phyloP scores from a whole-genome alignment of 805 yeast genomes.

The Hanseniaspora occidentalis region DNA sequence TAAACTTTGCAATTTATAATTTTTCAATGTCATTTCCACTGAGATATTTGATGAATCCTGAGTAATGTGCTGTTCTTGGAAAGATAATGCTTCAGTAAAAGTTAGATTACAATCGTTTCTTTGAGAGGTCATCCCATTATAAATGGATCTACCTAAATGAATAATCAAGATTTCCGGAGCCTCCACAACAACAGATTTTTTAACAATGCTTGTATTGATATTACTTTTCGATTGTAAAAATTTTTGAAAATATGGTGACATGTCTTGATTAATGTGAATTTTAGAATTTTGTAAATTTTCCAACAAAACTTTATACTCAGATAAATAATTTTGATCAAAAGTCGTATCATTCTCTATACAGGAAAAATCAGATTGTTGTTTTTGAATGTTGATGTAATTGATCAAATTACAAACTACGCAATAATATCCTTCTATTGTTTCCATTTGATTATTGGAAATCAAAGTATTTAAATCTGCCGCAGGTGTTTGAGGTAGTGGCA shows the following conservation, averaged over 20 bases:
- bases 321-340: too few relatives aligned
- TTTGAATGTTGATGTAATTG: conserved; percentile 10
- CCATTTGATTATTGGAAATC: conserved; percentile 44
- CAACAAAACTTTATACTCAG: conserved; percentile 20
- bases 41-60: conserved; percentile 9
- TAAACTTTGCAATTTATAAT: conserved; percentile 53
- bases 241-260: conserved; percentile 34
- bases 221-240: conserved; percentile 19
- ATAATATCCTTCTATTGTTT: conserved; percentile 66
- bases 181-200: conserved; percentile 44
- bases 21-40: conserved; percentile 20
- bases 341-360: too few relatives aligned
- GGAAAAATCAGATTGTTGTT: too few relatives aligned
- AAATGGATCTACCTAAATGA: conserved; percentile 76
- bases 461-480: conserved; percentile 39
- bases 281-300: conserved; percentile 10
- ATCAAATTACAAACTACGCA: conserved; percentile 54
- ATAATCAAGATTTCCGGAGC: conserved; percentile 64
- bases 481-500: conserved; percentile 53
- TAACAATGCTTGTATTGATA: conserved; percentile 47
- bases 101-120: conserved; percentile 66
- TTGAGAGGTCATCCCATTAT: conserved; percentile 48
- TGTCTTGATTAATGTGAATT: conserved; percentile 46
- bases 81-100: conserved; percentile 46
- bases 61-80: conserved; percentile 28